Conservation (phyloP, 768 basidiomycete species). For the Pleurotus giganteus region DNA sequence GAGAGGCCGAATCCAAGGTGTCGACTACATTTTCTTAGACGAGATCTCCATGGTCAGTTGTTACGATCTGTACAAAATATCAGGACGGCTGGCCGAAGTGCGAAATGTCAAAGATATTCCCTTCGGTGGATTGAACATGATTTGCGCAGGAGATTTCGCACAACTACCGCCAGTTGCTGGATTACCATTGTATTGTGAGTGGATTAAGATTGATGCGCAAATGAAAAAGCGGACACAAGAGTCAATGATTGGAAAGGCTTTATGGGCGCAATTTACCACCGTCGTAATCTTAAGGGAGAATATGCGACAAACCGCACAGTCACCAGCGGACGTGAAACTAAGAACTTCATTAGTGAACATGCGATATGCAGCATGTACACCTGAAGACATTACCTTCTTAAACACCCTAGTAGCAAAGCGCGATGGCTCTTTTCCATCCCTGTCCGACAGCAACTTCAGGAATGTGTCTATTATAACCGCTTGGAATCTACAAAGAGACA, state of each 20-base stretch:
- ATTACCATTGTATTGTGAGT: constrained; percentile 3
- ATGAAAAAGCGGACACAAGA: constrained; percentile 10
- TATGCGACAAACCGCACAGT: constrained; percentile 18
- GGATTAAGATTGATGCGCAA: not conserved
- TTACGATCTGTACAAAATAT: constrained; percentile 27
- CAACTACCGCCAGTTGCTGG: constrained; percentile 35
- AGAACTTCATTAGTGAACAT: constrained; percentile 21
- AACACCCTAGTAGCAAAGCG: constrained; percentile 9
- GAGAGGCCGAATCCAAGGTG: constrained; percentile 14
- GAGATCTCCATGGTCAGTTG: constrained; percentile 43
- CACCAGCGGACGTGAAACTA: constrained; percentile 16
- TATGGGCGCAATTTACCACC: constrained; percentile 23
- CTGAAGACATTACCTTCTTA: constrained; percentile 21
- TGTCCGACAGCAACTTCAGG: no score
- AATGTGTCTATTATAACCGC: constrained; percentile 38
- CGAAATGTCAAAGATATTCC: constrained; percentile 15
- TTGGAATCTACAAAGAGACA: constrained; percentile 33
- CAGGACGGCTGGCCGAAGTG: constrained; percentile 20
- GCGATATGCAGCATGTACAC: constrained; percentile 22
- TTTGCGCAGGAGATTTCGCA: constrained; percentile 48
- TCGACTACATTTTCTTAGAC: constrained; percentile 40
- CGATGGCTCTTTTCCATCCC: no score
- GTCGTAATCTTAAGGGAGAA: constrained; percentile 17
- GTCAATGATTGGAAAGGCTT: constrained; percentile 12
- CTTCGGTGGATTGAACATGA: constrained; percentile 38